Percentiles rank a stretch among this genome's conserved stretches.
These are phyloP conservation scores for Sporothrix humicola DNA, from an alignment of 2,329 filamentous ascomycete species.

Conservation along the genomic window DNA sequence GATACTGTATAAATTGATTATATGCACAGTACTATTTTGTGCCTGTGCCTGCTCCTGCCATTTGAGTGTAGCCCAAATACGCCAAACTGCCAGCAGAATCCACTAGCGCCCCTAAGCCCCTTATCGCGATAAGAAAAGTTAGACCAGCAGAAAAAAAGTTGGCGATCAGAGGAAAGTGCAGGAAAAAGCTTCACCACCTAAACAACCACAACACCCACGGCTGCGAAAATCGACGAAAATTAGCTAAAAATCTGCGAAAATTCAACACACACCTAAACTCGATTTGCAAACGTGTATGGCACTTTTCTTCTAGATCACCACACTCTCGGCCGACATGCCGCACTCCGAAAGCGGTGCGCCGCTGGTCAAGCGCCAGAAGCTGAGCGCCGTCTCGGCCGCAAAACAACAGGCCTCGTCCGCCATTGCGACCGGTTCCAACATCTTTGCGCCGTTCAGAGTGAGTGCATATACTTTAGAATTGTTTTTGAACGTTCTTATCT, in stretches of 20 bases:
- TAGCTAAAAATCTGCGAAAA: neutral
- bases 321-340: constrained; percentile 52
- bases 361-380: constrained; percentile 78
- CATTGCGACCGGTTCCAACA: constrained; percentile 65
- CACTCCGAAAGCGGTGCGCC: constrained; percentile 65
- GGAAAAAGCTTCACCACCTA: constrained; percentile 27
- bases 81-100: neutral
- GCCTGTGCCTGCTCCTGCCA: neutral
- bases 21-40: neutral
- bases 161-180: constrained; percentile 28
- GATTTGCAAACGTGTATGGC: neutral
- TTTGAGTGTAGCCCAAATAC: neutral
- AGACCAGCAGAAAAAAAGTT: constrained; percentile 33
- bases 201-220: neutral
- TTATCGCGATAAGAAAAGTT: constrained; percentile 33
- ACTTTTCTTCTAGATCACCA: neutral
- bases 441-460: constrained; percentile 94
- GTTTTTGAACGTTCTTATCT: neutral
- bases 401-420: constrained; percentile 47
- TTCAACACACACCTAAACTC: neutral
- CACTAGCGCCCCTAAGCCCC: neutral
- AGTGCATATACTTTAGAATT: constrained; percentile 42
- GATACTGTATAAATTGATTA: neutral
- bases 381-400: constrained; percentile 47
- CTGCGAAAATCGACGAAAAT: neutral